Percentiles rank a stretch among this genome's conserved stretches.
Evolutionary conservation across 768 basidiomycete species (phyloP).

Genomic region (Artomyces pyxidatus): DNA sequence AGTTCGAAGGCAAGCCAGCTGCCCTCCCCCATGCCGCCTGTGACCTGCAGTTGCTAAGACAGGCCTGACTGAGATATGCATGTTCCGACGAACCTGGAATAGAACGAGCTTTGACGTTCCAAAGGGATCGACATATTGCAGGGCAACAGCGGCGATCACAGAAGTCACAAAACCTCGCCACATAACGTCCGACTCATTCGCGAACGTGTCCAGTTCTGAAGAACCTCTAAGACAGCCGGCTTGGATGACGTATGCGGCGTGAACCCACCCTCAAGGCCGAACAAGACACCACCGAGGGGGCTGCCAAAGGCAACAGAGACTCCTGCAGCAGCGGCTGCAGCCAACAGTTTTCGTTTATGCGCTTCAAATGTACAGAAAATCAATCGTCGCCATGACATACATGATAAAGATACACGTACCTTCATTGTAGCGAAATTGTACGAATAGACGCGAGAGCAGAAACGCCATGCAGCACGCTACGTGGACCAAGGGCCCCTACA

Average conservation of each 20-base stretch:
- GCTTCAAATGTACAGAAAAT: conserved; percentile 41
- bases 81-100: conserved; percentile 46
- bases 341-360: conserved; percentile 73
- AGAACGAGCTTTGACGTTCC: conserved; percentile 78
- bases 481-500: conserved; percentile 75
- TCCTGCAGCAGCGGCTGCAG: conserved; percentile 79
- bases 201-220: conserved; percentile 59
- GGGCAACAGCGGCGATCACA: conserved; percentile 74
- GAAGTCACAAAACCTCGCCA: conserved; percentile 89
- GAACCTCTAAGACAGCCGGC: not conserved
- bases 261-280: conserved; percentile 61
- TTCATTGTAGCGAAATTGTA: conserved; percentile 72
- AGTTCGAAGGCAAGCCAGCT: conserved; percentile 70
- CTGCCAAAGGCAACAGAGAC: conserved; percentile 87
- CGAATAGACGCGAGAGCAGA: conserved; percentile 56
- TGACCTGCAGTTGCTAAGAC: not conserved
- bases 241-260: not conserved
- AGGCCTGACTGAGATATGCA: not conserved
- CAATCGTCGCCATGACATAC: too few species aligned
- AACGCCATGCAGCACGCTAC: conserved; percentile 79
- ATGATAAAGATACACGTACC: conserved; percentile 28
- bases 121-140: conserved; percentile 83
- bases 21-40: conserved; percentile 52
- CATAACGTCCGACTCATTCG: conserved; percentile 69
- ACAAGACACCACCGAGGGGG: conserved; percentile 79